Evolutionary conservation across 2,329 filamentous ascomycete genomes (phyloP), one percentile per base, ranked within the genome.

Genomic region (Cercospora sp.): DNA sequence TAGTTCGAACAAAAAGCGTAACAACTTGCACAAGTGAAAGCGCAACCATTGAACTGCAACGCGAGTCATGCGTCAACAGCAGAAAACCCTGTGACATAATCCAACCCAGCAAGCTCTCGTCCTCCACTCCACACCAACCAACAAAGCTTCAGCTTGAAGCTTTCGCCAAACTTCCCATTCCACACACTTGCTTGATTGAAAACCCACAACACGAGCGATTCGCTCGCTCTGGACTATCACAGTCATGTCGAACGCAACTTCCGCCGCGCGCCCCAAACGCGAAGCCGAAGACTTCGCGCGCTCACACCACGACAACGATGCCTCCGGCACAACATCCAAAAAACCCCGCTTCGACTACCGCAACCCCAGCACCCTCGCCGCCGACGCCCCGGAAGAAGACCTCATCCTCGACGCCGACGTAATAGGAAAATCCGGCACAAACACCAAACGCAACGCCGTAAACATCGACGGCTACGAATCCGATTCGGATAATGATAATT

Each of bases 391-490:
- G 2, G 90, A 92, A 71, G 89, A 91, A 55, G 74, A 75, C 53
- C 88, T 88, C 0, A 87, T 94, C 30, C 87, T 99, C 8, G 92
- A 97, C 61, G 93, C 94, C 24, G 95, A 98, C 77, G 94, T 97
- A 45, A 97, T 98, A 72, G 93, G 94, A 16, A 86, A 86, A 63
- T 85, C 88, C 18, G 88, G 88, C 1, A 86, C 88, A 34, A 87
- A 89, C 49, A 92, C 93, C 0, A 97, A 97, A 79, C 92, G 95
- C 70, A 94, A 94, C 73, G 95, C 94, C 0, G 92, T 99, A 65
- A 97, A 98, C 76, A 89, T 99, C 49, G 95, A 98, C 77, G 95
- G 95, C 61, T 99, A 98, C 81, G 94, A 98, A 74, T 95, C 91
- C 9, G 95, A 99, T 80, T 89, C 86, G 66, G 97, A 94, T 63